Percentiles rank a stretch among this genome's conserved stretches.
Evolutionary conservation across 1,139 yeast genomes (phyloP).

Genomic region (Zygotorulaspora mrakii): DNA sequence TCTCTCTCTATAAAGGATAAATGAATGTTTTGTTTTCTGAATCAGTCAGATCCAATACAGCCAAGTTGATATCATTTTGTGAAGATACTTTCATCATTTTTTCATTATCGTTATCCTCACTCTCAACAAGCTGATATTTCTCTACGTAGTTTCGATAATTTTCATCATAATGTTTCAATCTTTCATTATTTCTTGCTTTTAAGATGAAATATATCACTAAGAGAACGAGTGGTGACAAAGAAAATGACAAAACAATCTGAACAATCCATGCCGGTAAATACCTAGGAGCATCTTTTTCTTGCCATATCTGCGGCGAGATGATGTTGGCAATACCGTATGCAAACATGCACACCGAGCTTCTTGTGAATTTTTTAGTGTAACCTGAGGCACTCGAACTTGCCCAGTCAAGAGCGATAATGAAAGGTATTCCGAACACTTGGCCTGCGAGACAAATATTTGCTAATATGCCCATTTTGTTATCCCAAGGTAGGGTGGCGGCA

Average conservation of each 20-base stretch:
- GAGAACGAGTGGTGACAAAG: slow-evolving; percentile 41
- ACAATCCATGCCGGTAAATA: slow-evolving; percentile 51
- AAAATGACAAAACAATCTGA: slow-evolving; percentile 48
- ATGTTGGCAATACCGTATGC: slow-evolving; percentile 43
- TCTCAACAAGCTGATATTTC: not conserved
- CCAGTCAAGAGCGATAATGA: slow-evolving; percentile 44
- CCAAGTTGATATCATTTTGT: slow-evolving; percentile 36
- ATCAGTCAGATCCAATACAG: slow-evolving; percentile 47
- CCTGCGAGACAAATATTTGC: slow-evolving; percentile 44
- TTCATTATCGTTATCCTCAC: slow-evolving; percentile 34
- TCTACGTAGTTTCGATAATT: not conserved
- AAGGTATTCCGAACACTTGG: slow-evolving; percentile 43
- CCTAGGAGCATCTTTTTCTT: slow-evolving; percentile 41
- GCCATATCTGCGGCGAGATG: slow-evolving; percentile 48
- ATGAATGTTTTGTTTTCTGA: slow-evolving; percentile 46
- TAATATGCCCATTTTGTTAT: slow-evolving; percentile 42
- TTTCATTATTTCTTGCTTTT: slow-evolving; percentile 39
- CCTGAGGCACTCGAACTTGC: slow-evolving; percentile 39
- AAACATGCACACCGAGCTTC: slow-evolving; percentile 42
- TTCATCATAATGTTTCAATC: slow-evolving; percentile 24
- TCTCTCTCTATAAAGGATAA: slow-evolving; percentile 41
- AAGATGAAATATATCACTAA: slow-evolving; percentile 42
- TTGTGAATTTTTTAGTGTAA: slow-evolving; percentile 43
- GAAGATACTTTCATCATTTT: slow-evolving; percentile 18
- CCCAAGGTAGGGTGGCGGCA: slow-evolving; percentile 43